Percentiles rank a stretch among this genome's conserved stretches.
Conservation (phyloP, 2,329 filamentous ascomycete species). For the Pestalotiopsis sp. region DNA sequence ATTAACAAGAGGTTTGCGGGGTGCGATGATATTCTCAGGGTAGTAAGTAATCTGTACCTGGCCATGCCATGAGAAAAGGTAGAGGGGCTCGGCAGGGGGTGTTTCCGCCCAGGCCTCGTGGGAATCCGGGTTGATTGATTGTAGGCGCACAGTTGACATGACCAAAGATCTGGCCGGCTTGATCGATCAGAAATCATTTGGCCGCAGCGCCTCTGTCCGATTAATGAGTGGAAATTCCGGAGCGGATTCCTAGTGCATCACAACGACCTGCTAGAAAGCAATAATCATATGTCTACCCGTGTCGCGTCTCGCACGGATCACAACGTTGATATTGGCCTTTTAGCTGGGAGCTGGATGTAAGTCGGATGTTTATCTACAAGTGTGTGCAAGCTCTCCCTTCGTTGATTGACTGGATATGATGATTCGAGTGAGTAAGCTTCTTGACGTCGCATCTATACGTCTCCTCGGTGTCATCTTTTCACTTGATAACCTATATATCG, state of each 20-base stretch:
- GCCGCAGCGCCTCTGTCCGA: not conserved
- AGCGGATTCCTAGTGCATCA: not conserved
- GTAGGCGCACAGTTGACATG: not conserved
- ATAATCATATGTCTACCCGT: not conserved
- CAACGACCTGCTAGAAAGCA: not conserved
- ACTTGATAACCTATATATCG: too few relatives aligned
- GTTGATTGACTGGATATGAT: too few relatives aligned
- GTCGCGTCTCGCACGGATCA: not conserved
- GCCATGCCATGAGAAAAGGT: too few relatives aligned
- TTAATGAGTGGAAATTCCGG: not conserved
- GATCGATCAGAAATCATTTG: not conserved
- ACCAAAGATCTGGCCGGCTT: not conserved
- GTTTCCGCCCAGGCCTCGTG: not conserved
- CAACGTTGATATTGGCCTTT: not conserved
- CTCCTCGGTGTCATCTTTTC: too few relatives aligned
- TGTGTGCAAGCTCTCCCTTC: too few relatives aligned
- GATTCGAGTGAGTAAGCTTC: too few relatives aligned
- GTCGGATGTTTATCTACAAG: too few relatives aligned
- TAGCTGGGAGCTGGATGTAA: too few relatives aligned
- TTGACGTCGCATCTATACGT: too few relatives aligned
- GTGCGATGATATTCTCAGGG: not conserved
- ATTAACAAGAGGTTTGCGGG: not conserved
- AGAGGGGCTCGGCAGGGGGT: not conserved
- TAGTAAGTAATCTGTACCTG: too few relatives aligned
- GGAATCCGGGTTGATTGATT: not conserved